Evolutionary conservation across 2,329 filamentous ascomycete genomes (phyloP).

Genomic region (Polytolypa hystricis): DNA sequence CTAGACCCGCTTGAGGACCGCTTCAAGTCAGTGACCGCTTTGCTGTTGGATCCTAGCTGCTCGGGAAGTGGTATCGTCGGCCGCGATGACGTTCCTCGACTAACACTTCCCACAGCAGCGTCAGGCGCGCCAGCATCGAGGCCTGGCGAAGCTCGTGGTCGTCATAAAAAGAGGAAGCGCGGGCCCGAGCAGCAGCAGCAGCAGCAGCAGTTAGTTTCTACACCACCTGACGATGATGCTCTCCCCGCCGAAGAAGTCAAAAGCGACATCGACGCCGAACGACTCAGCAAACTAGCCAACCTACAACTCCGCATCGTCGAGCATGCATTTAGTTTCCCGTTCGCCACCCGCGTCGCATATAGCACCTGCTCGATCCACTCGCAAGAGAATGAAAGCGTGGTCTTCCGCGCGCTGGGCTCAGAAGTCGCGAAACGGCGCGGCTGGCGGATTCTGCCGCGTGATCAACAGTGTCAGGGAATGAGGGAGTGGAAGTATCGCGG

Average conservation of each 20-base stretch:
- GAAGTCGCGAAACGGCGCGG: constrained; percentile 53
- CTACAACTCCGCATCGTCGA: constrained; percentile 75
- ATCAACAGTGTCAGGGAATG: constrained; percentile 67
- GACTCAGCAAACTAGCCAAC: constrained; percentile 61
- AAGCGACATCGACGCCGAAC: constrained; percentile 45
- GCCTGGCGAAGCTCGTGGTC: constrained; percentile 25
- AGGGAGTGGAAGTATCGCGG: constrained; percentile 62
- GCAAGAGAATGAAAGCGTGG: constrained; percentile 81
- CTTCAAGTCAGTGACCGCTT: constrained; percentile 61
- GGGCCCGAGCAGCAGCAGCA: constrained; percentile 10
- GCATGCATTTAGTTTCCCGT: constrained; percentile 74
- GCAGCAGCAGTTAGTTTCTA: constrained; percentile 2
- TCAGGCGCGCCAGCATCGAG: constrained; percentile 9
- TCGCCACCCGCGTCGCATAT: constrained; percentile 68
- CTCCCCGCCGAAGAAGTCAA: constrained; percentile 21
- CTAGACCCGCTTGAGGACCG: constrained; percentile 53
- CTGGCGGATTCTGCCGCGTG: constrained; percentile 65
- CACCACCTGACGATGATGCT: constrained; percentile 13
- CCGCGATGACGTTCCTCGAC: constrained; percentile 62
- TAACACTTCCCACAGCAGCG: constrained; percentile 52
- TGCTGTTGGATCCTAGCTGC: constrained; percentile 88
- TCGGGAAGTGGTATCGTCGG: constrained; percentile 92
- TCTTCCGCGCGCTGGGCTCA: constrained; percentile 59
- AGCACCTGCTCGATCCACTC: constrained; percentile 86
- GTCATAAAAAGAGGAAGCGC: constrained; percentile 37